Conservation (phyloP, 768 basidiomycete species). For the Lactifluus subvellereus region DNA sequence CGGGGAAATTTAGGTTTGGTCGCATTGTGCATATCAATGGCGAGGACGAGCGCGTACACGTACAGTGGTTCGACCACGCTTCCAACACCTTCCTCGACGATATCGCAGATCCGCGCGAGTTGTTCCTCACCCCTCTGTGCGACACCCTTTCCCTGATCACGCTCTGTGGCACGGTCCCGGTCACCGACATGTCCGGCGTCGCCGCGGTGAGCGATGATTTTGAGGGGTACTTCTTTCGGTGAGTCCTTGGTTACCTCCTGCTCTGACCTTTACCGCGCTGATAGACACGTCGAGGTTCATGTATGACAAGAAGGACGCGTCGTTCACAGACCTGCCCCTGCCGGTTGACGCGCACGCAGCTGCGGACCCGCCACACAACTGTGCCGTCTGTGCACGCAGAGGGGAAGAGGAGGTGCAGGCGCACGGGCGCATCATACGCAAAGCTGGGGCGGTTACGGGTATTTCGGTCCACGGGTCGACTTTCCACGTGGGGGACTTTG, state of each 20-base stretch:
- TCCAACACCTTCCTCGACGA: conserved; percentile 56
- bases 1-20: conserved; percentile 50
- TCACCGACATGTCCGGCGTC: conserved; percentile 28
- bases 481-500: conserved; percentile 62
- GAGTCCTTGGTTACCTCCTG: not conserved
- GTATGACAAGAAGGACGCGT: conserved; percentile 42
- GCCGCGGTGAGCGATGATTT: conserved; percentile 1
- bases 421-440: conserved; percentile 28
- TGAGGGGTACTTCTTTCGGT: conserved; percentile 21
- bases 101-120: conserved; percentile 54
- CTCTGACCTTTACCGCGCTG: not conserved
- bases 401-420: conserved; percentile 32
- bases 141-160: conserved; percentile 35
- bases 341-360: conserved; percentile 24
- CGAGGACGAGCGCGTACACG: conserved; percentile 43
- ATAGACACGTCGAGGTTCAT: conserved; percentile 30
- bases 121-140: conserved; percentile 58
- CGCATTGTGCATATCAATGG: conserved; percentile 50
- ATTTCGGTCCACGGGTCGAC: conserved; percentile 41
- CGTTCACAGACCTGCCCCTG: conserved; percentile 41
- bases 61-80: conserved; percentile 73
- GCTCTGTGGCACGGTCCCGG: conserved; percentile 46
- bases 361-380: conserved; percentile 45
- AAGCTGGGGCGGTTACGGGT: conserved; percentile 29
- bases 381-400: conserved; percentile 40